These are phyloP conservation scores for Calonectria henricotiae DNA, from an alignment of 2,329 filamentous ascomycete genomes.

Conservation along the genomic window DNA sequence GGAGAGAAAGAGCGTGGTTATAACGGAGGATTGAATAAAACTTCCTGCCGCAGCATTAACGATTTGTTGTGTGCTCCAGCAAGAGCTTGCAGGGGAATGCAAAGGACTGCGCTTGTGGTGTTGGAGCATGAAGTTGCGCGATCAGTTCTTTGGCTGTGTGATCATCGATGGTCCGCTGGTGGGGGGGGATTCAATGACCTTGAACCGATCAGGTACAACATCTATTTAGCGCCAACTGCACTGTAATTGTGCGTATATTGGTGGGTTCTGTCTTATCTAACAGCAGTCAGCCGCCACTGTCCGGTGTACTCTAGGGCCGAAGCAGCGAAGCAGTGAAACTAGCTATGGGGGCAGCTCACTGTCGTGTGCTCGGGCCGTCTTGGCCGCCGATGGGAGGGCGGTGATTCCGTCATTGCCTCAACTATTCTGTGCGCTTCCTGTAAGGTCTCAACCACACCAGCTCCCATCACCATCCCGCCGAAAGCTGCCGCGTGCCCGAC, in stretches of 20 bases:
- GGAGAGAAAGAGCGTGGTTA: not conserved
- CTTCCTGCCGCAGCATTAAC: slow-evolving; percentile 27
- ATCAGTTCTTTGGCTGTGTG: not conserved
- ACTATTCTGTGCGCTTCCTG: slow-evolving; percentile 17
- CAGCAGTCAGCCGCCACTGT: not conserved
- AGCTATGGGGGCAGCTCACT: slow-evolving; percentile 1
- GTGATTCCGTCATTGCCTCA: slow-evolving; percentile 51
- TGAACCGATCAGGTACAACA: not conserved
- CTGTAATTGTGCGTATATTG: slow-evolving; percentile 1
- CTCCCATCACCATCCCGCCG: slow-evolving; percentile 16
- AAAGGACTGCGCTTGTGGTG: not conserved
- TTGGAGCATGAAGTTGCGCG: slow-evolving; percentile 1
- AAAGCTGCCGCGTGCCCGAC: slow-evolving; percentile 1
- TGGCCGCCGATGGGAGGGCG: slow-evolving; percentile 47
- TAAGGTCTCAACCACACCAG: slow-evolving; percentile 16
- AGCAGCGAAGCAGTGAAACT: slow-evolving; percentile 6
- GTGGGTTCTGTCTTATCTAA: not conserved
- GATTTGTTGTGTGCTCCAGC: not conserved
- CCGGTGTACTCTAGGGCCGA: not conserved
- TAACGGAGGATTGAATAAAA: slow-evolving; percentile 3
- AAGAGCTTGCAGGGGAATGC: not conserved
- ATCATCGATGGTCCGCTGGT: too few relatives aligned
- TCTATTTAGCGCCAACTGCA: not conserved
- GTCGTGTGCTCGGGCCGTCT: slow-evolving; percentile 50
- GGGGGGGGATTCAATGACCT: not conserved